Percentiles rank a stretch among this genome's conserved stretches.
These are phyloP conservation scores for Colletotrichum lindemuthianum DNA, from an alignment of 2,329 filamentous ascomycete species.

Conservation along the genomic window DNA sequence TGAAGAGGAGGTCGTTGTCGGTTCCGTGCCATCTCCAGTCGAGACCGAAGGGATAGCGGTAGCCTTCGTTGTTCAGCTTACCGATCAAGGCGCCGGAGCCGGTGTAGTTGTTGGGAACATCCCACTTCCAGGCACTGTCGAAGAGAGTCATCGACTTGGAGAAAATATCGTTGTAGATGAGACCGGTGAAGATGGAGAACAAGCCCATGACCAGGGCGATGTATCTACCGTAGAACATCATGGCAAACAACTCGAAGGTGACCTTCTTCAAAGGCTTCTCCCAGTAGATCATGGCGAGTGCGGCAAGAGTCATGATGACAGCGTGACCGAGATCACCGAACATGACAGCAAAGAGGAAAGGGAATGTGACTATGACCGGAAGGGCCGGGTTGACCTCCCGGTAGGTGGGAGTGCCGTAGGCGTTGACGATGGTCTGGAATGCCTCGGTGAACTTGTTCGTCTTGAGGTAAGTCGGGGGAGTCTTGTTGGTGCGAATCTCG, in stretches of 20 bases:
- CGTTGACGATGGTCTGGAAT: constrained; percentile 99
- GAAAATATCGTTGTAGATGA: constrained; percentile 98
- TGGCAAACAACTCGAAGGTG: constrained; percentile 90
- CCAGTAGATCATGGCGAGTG: constrained; percentile 94
- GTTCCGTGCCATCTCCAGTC: constrained; percentile 97
- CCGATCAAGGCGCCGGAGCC: constrained; percentile 73
- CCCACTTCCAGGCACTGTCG: constrained; percentile 87
- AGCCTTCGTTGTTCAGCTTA: constrained; percentile 71
- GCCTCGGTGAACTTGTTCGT: constrained; percentile 98
- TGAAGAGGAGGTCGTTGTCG: constrained; percentile 94
- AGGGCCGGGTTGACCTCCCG: constrained; percentile 96
- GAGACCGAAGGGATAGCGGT: constrained; percentile 94
- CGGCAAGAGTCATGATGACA: constrained; percentile 84
- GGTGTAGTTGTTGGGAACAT: constrained; percentile 73
- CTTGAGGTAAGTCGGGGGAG: constrained; percentile 95
- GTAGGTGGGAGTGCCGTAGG: constrained; percentile 97
- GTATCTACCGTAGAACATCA: constrained; percentile 99
- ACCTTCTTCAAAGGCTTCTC: constrained; percentile 95
- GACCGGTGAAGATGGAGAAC: constrained; percentile 95
- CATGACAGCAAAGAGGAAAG: constrained; percentile 99
- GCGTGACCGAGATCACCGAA: constrained; percentile 98
- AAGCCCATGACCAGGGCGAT: constrained; percentile 98
- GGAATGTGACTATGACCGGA: constrained; percentile 96
- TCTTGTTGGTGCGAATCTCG: constrained; percentile 96
- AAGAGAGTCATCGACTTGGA: constrained; percentile 93